Conservation (phyloP, 169 alveolate genomes). For the Eimeria maxima region DNA sequence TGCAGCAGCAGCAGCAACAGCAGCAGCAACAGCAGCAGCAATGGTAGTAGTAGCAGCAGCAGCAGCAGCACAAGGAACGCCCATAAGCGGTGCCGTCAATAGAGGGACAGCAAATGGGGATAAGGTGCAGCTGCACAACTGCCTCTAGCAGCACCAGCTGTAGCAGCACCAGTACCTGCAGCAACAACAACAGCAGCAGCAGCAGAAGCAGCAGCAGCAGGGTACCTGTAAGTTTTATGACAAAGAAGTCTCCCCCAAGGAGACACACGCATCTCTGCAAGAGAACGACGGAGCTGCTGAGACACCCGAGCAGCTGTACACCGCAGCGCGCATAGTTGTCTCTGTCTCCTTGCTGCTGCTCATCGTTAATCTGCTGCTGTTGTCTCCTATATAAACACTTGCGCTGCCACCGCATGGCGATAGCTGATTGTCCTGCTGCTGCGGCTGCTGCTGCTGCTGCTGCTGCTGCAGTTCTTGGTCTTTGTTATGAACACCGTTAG, state of each 20-base stretch:
- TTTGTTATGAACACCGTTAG: not conserved
- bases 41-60: constrained; percentile 37
- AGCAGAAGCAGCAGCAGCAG: constrained; percentile 63
- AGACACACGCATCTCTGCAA: not conserved
- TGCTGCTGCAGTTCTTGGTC: constrained; percentile 9
- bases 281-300: constrained; percentile 60
- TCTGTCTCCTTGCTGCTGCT: constrained; percentile 48
- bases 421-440: not conserved
- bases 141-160: not conserved
- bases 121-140: not conserved
- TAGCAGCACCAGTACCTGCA: constrained; percentile 22
- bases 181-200: constrained; percentile 23
- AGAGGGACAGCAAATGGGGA: not conserved
- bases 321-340: constrained; percentile 38
- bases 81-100: not conserved
- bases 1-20: constrained; percentile 63
- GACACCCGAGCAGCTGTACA: constrained; percentile 46
- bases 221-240: constrained; percentile 38
- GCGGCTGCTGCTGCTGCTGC: constrained; percentile 50
- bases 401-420: not conserved
- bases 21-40: constrained; percentile 33
- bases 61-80: constrained; percentile 39
- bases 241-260: constrained; percentile 19
- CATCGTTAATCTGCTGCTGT: constrained; percentile 12
- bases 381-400: not conserved